These are phyloP conservation scores for Herpetospermum pedunculosum DNA, from an alignment of 306 rosid species.

Conservation along the genomic window DNA sequence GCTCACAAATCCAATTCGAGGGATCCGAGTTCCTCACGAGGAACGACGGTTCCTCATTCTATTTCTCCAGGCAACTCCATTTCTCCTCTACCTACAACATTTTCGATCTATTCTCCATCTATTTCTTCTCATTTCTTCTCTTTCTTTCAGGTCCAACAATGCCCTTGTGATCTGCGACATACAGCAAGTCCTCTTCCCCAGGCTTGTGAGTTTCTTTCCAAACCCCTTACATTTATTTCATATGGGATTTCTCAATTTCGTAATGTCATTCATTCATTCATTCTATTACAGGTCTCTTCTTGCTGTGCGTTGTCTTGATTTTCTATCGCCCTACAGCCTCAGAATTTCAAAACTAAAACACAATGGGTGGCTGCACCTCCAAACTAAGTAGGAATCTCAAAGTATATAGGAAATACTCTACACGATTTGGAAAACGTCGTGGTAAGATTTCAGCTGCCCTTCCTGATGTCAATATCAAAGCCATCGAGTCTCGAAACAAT, in stretches of 20 bases:
- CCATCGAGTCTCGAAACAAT: conserved; percentile 31
- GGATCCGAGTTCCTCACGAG: conserved; percentile 49
- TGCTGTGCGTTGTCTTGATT: not conserved
- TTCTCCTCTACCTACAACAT: not conserved
- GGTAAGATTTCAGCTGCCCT: conserved; percentile 20
- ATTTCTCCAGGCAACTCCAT: not conserved
- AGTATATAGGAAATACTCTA: conserved; percentile 13
- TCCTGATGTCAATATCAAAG: conserved; percentile 34
- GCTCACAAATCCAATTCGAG: conserved; percentile 6
- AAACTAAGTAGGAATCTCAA: conserved; percentile 24
- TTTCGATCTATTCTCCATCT: too few species aligned
- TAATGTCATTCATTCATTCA: not conserved
- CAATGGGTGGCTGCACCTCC: conserved; percentile 71
- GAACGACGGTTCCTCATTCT: conserved; percentile 43
- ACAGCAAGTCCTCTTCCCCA: not conserved
- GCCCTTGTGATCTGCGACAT: not conserved
- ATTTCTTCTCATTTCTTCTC: not conserved
- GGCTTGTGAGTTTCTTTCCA: too few species aligned
- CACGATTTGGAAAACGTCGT: conserved; percentile 27
- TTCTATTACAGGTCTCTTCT: not conserved
- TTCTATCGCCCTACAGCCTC: conserved; percentile 5
- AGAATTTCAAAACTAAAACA: conserved; percentile 13
- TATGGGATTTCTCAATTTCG: too few species aligned
- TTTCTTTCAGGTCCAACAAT: not conserved
- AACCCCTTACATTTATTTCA: too few species aligned